These are phyloP conservation scores for Phaeosphaeriaceae sp. DNA, from an alignment of 2,329 filamentous ascomycete genomes.

Conservation along the genomic window DNA sequence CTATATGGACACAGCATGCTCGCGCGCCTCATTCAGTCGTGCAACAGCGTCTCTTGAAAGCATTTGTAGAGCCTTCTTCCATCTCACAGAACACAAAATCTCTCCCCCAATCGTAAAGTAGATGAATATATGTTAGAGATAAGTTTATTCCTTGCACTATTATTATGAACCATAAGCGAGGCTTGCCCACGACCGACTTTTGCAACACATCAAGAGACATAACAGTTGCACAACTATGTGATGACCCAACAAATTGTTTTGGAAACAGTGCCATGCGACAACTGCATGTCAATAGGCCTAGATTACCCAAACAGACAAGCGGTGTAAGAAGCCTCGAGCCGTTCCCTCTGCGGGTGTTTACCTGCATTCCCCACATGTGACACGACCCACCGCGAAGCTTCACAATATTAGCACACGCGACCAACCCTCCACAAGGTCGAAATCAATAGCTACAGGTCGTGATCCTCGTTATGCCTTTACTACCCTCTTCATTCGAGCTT, in stretches of 20 bases:
- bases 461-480: too few relatives aligned
- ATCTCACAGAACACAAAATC: too few relatives aligned
- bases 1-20: neutral
- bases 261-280: conserved; percentile 1
- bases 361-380: too few relatives aligned
- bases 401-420: too few relatives aligned
- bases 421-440: too few relatives aligned
- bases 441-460: too few relatives aligned
- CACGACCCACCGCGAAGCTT: too few relatives aligned
- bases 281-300: neutral
- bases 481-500: neutral
- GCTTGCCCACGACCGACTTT: neutral
- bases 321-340: neutral
- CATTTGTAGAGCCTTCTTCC: neutral
- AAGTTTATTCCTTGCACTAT: too few relatives aligned
- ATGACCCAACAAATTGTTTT: neutral
- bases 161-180: neutral
- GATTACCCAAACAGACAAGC: neutral
- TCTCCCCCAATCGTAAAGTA: too few relatives aligned
- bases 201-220: too few relatives aligned
- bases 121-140: too few relatives aligned
- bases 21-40: neutral
- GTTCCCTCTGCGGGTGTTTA: neutral
- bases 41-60: too few relatives aligned
- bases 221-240: neutral